These are phyloP conservation scores for Ziziphus jujuba DNA, from an alignment of 306 rosid species.

Conservation along the genomic window DNA sequence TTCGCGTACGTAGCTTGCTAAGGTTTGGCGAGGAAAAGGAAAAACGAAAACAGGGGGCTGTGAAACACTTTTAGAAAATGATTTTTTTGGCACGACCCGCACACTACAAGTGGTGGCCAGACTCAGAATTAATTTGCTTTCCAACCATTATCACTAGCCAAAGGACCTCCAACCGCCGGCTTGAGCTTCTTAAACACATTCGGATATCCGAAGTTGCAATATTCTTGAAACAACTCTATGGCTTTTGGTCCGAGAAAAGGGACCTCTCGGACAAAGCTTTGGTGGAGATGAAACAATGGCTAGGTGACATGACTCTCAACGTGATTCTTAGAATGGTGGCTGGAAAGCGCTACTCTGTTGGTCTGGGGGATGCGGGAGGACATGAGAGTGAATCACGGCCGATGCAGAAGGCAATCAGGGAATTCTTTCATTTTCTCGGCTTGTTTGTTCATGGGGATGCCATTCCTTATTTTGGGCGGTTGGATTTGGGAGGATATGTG, in stretches of 20 bases:
- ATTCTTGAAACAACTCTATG: slow-evolving; percentile 17
- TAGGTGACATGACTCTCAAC: slow-evolving; percentile 38
- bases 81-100: no score
- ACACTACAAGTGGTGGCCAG: no score
- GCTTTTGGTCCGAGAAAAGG: background rate
- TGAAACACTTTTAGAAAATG: no score
- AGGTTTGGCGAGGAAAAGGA: no score
- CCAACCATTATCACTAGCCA: no score
- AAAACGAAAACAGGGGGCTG: no score
- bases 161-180: slow-evolving; percentile 33
- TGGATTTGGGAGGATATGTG: slow-evolving; percentile 55
- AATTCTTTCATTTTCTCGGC: slow-evolving; percentile 31
- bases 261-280: background rate
- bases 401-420: slow-evolving; percentile 18
- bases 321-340: slow-evolving; percentile 28
- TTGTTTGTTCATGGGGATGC: slow-evolving; percentile 19
- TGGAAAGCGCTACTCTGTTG: slow-evolving; percentile 31
- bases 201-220: slow-evolving; percentile 34
- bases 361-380: background rate
- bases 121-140: no score
- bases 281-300: slow-evolving; percentile 43
- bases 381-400: slow-evolving; percentile 6
- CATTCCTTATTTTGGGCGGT: slow-evolving; percentile 39
- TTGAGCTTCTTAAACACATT: slow-evolving; percentile 24
- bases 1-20: no score